phyloP scores from a whole-genome alignment of 306 rosid genomes.

The Nissolia schottii region DNA sequence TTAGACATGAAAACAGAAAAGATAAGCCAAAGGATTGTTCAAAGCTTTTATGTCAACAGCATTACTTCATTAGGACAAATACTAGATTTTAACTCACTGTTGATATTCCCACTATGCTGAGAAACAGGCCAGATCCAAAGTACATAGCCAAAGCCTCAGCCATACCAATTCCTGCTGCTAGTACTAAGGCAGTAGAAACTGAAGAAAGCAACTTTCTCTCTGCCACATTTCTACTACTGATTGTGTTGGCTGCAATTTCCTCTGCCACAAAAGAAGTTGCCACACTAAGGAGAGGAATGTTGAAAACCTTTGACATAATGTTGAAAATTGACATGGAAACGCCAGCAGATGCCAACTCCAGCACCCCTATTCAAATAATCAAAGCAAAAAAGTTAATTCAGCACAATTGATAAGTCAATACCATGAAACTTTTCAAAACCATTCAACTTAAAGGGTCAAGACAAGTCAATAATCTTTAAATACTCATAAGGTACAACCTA shows the following conservation, averaged over 20 bases:
- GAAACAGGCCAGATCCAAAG: conserved; percentile 10
- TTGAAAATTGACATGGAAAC: conserved; percentile 25
- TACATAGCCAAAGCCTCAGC: conserved; percentile 21
- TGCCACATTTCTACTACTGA: neutral
- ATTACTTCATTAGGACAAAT: neutral
- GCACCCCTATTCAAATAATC: neutral
- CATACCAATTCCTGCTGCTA: conserved; percentile 16
- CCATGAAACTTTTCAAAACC: neutral
- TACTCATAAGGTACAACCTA: neutral
- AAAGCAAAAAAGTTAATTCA: neutral
- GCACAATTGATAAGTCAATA: neutral
- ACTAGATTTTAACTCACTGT: neutral
- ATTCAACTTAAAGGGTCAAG: neutral
- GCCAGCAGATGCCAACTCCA: conserved; percentile 10
- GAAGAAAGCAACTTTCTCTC: conserved; percentile 6
- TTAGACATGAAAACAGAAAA: neutral
- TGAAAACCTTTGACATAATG: conserved; percentile 4
- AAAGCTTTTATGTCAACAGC: neutral
- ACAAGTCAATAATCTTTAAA: neutral
- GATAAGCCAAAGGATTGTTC: neutral
- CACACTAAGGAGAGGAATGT: conserved; percentile 15
- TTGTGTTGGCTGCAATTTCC: neutral
- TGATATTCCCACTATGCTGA: conserved; percentile 12
- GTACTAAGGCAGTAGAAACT: conserved; percentile 10
- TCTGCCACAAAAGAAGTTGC: conserved; percentile 11